A percentile compares a stretch with the other conserved stretches of the same genome.
Conservation (phyloP, 495 filamentous ascomycete genomes). For the Penicillium paxilli region DNA sequence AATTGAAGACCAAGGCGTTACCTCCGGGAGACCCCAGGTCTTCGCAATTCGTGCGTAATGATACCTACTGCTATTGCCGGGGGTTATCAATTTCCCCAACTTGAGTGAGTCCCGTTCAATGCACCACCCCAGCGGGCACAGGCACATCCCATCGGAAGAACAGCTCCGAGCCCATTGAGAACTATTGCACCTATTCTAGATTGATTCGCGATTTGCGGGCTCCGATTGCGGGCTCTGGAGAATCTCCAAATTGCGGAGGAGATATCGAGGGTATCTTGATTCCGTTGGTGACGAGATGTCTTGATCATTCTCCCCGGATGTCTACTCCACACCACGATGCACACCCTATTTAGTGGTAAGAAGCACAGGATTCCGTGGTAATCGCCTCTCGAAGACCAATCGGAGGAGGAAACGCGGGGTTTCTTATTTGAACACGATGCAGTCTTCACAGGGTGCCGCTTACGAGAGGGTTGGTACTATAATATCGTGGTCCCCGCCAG, state of each 20-base stretch:
- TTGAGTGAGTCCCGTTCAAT: too few species aligned
- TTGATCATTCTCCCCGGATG: slow-evolving; percentile 27
- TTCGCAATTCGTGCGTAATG: neutral
- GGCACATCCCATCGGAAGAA: neutral
- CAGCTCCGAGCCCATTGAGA: slow-evolving; percentile 6
- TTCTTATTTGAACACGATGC: neutral
- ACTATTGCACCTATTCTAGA: slow-evolving; percentile 5
- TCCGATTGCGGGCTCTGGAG: slow-evolving; percentile 17
- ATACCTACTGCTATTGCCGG: neutral
- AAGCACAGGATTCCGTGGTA: slow-evolving; percentile 6
- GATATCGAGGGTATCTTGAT: neutral
- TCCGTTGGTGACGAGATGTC: neutral
- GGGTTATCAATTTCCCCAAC: neutral
- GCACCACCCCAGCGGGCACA: too few species aligned
- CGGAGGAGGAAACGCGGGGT: slow-evolving; percentile 8
- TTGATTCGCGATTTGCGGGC: slow-evolving; percentile 5
- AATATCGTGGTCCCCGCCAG: neutral
- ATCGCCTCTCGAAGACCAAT: slow-evolving; percentile 13
- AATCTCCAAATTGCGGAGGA: slow-evolving; percentile 17
- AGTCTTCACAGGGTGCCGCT: neutral
- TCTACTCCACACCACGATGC: slow-evolving; percentile 22
- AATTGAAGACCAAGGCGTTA: neutral
- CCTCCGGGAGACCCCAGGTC: neutral
- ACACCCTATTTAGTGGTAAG: slow-evolving; percentile 11
- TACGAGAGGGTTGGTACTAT: neutral